Percentiles rank a stretch among this genome's conserved stretches.
These are phyloP conservation scores for Coix lacrymajobi DNA, from an alignment of 176 grass and related monocot species.

Conservation along the genomic window DNA sequence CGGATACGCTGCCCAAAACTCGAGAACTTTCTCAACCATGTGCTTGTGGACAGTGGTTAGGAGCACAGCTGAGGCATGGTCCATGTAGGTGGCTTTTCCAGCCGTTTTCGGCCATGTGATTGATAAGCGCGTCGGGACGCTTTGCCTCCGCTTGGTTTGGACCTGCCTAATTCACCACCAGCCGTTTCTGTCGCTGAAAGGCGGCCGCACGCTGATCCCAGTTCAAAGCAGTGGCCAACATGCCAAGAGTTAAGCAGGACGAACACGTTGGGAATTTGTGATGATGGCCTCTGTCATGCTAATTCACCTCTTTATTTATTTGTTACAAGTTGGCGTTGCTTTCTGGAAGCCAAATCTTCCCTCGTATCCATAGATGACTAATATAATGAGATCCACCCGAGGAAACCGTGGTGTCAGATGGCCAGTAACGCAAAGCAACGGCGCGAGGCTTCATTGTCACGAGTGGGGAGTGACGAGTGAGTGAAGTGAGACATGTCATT, in stretches of 20 bases:
- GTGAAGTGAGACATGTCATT: no score
- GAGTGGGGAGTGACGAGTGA: no score
- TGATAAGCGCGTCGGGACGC: not conserved
- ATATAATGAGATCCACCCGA: no score
- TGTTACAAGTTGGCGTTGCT: not conserved
- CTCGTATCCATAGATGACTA: not conserved
- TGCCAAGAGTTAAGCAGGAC: not conserved
- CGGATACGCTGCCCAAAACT: not conserved
- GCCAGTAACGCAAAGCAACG: not conserved
- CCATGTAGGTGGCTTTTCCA: conserved; percentile 22
- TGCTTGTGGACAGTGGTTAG: not conserved
- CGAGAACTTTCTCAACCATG: not conserved
- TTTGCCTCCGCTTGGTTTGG: not conserved
- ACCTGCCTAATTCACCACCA: not conserved
- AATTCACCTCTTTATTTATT: not conserved
- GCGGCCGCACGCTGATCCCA: not conserved
- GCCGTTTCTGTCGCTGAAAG: not conserved
- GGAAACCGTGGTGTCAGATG: no score
- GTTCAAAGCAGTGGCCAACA: not conserved
- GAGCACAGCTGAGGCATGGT: not conserved
- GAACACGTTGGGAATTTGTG: not conserved
- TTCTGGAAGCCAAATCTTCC: not conserved
- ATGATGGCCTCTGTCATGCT: not conserved
- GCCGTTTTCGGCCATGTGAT: not conserved
- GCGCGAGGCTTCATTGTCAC: no score